Base-by-base conservation (phyloP, 2,329 filamentous ascomycete genomes). In the Microthyrium microscopicum region DNA sequence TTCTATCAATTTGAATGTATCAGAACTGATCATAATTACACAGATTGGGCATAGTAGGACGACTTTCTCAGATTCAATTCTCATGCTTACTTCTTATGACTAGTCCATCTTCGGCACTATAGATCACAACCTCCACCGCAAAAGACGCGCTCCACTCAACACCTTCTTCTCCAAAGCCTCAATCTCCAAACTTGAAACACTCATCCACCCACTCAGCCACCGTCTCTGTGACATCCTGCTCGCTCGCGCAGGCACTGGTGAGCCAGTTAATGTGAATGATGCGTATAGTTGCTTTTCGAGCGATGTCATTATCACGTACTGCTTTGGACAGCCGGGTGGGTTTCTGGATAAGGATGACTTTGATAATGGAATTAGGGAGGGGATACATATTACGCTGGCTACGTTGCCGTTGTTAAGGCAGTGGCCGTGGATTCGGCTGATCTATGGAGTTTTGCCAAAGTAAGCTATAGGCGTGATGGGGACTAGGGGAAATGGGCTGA, bases 121-220 rank as follows among this genome's bases (percentile, higher is more conserved):
- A 25, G 20, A 34, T 16, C 47, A 55, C 39, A 46, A 50, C 3
- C 33, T 52, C 13, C 54, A 57, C 39, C 48, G 47, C 13, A 27
- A 40, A 8, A 45, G 52, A 18, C 46, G 47, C 26, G 42, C 40
- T 4, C 46, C 53, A 2, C 34, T 56, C 11, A 49, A 45, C 35
- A 48, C 46, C 6, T 56, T 54, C 44, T 56, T 57, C 38, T 54
- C 51, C 8, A 45, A 45, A 34, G 26, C 38, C 4, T 32, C 38
- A 5, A 41, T 50, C 19, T 33, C 24, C 1, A 24, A 27, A 4
- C 30, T 50, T 2, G 45, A 49, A 26, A 40, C 42, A 2, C 22
- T 41, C 15, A 45, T 52, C 13, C 36, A 38, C 5, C 34, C 22
- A 15, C 22, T 33, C 13, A 27, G 31, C n/a, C 33, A 40, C 9